phyloP scores from a whole-genome alignment of 805 yeast species.

The Schizosaccharomyces japonicus region DNA sequence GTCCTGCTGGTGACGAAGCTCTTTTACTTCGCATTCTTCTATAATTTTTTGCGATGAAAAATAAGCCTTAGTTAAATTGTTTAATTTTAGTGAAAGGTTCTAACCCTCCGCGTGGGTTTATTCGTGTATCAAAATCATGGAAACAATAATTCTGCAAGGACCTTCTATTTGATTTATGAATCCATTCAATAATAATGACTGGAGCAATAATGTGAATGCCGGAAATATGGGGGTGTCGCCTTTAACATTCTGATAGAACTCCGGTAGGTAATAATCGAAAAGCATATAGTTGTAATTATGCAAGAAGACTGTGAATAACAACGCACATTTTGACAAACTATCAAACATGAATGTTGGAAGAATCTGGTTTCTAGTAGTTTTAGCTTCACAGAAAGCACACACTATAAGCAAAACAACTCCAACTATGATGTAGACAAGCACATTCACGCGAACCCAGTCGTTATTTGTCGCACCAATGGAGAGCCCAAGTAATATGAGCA shows the following conservation, averaged over 20 bases:
- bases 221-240: constrained; percentile 21
- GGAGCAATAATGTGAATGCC: constrained; percentile 27
- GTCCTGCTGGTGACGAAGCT: too few relatives aligned
- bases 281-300: constrained; percentile 20
- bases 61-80: too few relatives aligned
- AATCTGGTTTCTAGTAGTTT: constrained; percentile 24
- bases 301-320: constrained; percentile 19
- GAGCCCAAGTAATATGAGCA: constrained; percentile 25
- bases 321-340: constrained; percentile 18
- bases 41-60: too few relatives aligned
- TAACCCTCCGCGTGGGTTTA: too few relatives aligned
- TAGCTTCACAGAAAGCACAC: constrained; percentile 12
- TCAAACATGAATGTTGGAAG: constrained; percentile 22
- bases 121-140: too few relatives aligned
- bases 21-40: too few relatives aligned
- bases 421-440: constrained; percentile 25
- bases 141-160: too few relatives aligned
- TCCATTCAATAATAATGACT: too few relatives aligned
- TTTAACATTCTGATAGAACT: constrained; percentile 29
- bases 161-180: too few relatives aligned
- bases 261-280: constrained; percentile 18
- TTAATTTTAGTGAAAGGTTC: too few relatives aligned
- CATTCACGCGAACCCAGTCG: constrained; percentile 33
- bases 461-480: constrained; percentile 31
- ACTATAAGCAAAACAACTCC: constrained; percentile 19